Evolutionary conservation across 768 basidiomycete genomes (phyloP).

Genomic region (Suillus subalutaceus): DNA sequence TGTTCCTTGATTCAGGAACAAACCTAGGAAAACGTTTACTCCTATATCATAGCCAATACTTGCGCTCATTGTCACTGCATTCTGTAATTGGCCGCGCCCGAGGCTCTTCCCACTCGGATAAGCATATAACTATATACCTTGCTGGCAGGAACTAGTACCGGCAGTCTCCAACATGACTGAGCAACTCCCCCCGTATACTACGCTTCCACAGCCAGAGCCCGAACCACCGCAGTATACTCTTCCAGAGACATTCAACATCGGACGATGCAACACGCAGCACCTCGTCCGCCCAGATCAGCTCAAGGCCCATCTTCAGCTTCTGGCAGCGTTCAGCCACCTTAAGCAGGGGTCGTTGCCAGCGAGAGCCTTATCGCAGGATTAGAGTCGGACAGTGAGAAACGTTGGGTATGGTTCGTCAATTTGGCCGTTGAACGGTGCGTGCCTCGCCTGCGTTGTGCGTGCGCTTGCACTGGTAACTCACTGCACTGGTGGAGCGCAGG

Average conservation of each 20-base stretch:
- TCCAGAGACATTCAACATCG: conserved; percentile 21
- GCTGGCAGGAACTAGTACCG: not conserved
- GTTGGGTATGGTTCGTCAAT: conserved; percentile 42
- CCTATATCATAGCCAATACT: no score
- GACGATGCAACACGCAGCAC: not conserved
- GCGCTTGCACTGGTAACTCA: not conserved
- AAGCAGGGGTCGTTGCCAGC: conserved; percentile 20
- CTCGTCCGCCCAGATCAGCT: conserved; percentile 31
- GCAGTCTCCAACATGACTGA: conserved; percentile 49
- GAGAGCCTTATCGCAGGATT: conserved; percentile 15
- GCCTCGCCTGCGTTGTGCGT: not conserved
- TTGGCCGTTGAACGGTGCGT: conserved; percentile 40
- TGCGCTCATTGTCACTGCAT: no score
- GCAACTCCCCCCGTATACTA: conserved; percentile 63
- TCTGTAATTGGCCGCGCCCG: no score
- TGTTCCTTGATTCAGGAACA: no score
- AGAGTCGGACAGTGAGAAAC: conserved; percentile 28
- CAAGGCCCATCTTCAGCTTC: conserved; percentile 31
- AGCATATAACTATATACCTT: no score
- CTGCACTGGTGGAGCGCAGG: conserved; percentile 19
- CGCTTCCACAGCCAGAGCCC: conserved; percentile 41
- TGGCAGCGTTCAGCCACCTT: conserved; percentile 32
- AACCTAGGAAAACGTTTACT: no score
- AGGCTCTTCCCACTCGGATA: no score
- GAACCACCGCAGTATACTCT: conserved; percentile 16